Evolutionary conservation across 495 filamentous ascomycete genomes (phyloP), one percentile per base, ranked within the genome.

Genomic region (Penicillium daleae): DNA sequence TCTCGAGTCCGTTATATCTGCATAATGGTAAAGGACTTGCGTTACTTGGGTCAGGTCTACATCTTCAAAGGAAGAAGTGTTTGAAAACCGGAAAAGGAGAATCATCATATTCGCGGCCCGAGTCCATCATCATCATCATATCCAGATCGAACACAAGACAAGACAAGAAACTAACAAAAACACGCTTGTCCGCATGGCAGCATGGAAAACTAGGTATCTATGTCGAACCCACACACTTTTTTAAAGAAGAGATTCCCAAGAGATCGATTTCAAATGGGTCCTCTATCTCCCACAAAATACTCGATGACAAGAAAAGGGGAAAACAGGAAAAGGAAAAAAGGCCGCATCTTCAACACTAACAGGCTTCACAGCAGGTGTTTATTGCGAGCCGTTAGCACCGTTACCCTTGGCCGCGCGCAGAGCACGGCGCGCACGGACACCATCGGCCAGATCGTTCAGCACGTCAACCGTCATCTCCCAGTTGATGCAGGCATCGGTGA

Each of bases 401-500:
- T 76, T 75, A 15, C 68, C 39, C 52, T 71, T 63, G 19, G 67
- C 59, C 29, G 64, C 66, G 15, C 69, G 73, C 39, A 76, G 67
- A 31, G 80, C 72, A 46, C 95, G 83, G 70, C 95, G 84, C 31
- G 86, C 88, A 35, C 87, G 85, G 40, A 97, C 90, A n/a, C 90
- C 90, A 26, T 88, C 88, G 10, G 95, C 96, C 5, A 99, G 84
- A 67, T 90, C 84, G 66, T 96, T 88, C n/a, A 99, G 83, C 1
- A 95, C 90, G 4, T 86, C 80, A 52, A 96, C 89, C 0, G 95
- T 99, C 39, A 79, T 82, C 42, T 96, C 90, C 95, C 95, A 99
- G 80, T 92, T 82, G 68, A 99, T 96, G 78, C 95, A 99, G 48
- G 96, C 95, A 74, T 99, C 95, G 1, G 95, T 99, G 76, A 99